A percentile compares a stretch with the other conserved stretches of the same genome.
Conservation (phyloP, 2,329 filamentous ascomycete genomes). For the Ophiostoma ips region DNA sequence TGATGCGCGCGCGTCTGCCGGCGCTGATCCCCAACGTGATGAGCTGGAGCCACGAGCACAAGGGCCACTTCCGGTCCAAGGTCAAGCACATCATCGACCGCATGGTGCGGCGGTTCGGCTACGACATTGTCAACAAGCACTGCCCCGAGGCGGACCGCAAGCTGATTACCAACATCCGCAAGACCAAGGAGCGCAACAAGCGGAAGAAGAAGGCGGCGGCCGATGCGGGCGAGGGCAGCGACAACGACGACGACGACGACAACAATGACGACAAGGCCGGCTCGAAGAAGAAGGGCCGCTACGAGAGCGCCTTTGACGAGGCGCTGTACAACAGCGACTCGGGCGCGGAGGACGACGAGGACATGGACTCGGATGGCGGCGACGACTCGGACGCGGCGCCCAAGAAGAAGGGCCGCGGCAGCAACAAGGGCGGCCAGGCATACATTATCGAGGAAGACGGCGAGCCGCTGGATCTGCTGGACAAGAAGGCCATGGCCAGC, state of each 20-base stretch:
- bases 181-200: slow-evolving; percentile 83
- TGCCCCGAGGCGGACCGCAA: slow-evolving; percentile 82
- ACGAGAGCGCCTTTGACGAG: slow-evolving; percentile 89
- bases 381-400: background rate
- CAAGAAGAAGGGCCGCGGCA: slow-evolving; percentile 31
- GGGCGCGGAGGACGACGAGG: slow-evolving; percentile 33
- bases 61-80: slow-evolving; percentile 90
- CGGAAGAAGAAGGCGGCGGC: slow-evolving; percentile 64
- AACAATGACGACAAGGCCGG: slow-evolving; percentile 43
- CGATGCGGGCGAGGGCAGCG: slow-evolving; percentile 28
- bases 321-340: slow-evolving; percentile 68
- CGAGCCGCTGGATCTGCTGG: slow-evolving; percentile 86
- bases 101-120: slow-evolving; percentile 82
- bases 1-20: slow-evolving; percentile 64
- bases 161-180: slow-evolving; percentile 84
- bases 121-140: slow-evolving; percentile 62
- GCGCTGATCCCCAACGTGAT: slow-evolving; percentile 80
- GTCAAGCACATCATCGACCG: slow-evolving; percentile 96
- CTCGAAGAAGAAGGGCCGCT: slow-evolving; percentile 43
- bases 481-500: slow-evolving; percentile 75
- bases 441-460: slow-evolving; percentile 94
- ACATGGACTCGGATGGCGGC: background rate
- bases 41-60: slow-evolving; percentile 96
- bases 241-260: slow-evolving; percentile 41
- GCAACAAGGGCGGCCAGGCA: slow-evolving; percentile 52